Evolutionary conservation across 208 protist genomes (phyloP).

Genomic region (Naegleria gruberi): DNA sequence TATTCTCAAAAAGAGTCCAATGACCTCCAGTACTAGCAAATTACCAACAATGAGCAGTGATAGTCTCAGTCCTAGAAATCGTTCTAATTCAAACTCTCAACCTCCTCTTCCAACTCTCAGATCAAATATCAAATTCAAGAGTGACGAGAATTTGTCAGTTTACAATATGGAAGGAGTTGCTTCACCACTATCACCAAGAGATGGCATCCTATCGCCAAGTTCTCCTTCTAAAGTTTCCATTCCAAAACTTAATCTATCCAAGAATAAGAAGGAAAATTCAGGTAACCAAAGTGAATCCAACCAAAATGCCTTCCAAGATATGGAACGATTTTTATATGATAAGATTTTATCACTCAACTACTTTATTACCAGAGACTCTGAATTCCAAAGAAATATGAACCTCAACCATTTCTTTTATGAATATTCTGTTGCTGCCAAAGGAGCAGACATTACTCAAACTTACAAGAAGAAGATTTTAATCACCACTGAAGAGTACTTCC

Average conservation of each 20-base stretch:
- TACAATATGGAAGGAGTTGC: too few species aligned
- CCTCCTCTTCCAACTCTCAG: neutral
- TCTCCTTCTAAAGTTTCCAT: neutral
- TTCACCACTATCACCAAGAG: neutral
- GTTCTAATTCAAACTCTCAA: neutral
- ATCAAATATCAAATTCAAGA: neutral
- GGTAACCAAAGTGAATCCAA: neutral
- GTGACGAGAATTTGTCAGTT: too few species aligned
- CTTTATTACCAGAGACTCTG: neutral
- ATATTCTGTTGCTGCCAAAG: neutral
- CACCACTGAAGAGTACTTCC: neutral
- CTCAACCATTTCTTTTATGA: conserved; percentile 11
- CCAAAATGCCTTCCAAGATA: neutral
- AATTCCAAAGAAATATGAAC: conserved; percentile 11
- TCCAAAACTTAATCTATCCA: neutral
- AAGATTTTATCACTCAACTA: neutral
- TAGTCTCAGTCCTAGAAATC: neutral
- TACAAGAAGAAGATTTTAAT: neutral
- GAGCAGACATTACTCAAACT: neutral
- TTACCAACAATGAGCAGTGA: neutral
- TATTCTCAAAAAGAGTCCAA: neutral
- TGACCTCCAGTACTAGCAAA: neutral
- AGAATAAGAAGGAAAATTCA: neutral
- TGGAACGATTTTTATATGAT: neutral
- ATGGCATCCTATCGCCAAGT: too few species aligned